phyloP scores from a whole-genome alignment of 306 rosid species.

The Echinosophora koreensis region DNA sequence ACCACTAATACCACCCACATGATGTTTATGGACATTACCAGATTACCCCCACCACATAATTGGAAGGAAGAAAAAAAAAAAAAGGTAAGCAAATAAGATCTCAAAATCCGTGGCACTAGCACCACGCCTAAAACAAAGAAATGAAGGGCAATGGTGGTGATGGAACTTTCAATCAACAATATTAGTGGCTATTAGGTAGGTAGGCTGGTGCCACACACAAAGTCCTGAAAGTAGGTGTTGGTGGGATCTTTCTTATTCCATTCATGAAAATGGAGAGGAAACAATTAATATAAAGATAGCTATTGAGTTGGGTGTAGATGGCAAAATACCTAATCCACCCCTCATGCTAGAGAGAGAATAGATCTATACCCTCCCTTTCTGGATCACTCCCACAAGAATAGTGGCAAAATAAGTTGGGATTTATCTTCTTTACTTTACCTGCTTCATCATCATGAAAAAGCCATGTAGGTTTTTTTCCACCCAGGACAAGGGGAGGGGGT shows the following conservation, averaged over 20 bases:
- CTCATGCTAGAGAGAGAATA: slow-evolving; percentile 18
- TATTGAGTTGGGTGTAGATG: slow-evolving; percentile 29
- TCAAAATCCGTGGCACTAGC: slow-evolving; percentile 28
- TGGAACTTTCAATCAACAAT: slow-evolving; percentile 49
- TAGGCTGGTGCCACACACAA: slow-evolving; percentile 52
- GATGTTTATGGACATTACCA: slow-evolving; percentile 1
- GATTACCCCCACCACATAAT: slow-evolving; percentile 1
- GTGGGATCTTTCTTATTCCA: slow-evolving; percentile 56
- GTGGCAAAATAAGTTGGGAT: background rate
- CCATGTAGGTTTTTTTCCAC: slow-evolving; percentile 49
- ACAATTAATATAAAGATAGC: slow-evolving; percentile 44
- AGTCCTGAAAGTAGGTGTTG: slow-evolving; percentile 68
- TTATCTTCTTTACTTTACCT: slow-evolving; percentile 46
- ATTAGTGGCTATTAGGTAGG: slow-evolving; percentile 52
- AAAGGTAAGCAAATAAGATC: background rate
- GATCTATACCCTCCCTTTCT: slow-evolving; percentile 17
- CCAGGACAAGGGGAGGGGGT: slow-evolving; percentile 36
- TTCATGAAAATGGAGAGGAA: slow-evolving; percentile 41
- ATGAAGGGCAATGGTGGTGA: slow-evolving; percentile 25
- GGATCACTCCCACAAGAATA: slow-evolving; percentile 32
- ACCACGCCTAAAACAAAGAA: background rate
- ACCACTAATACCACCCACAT: slow-evolving; percentile 13
- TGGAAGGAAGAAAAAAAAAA: background rate
- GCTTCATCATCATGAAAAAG: slow-evolving; percentile 54
- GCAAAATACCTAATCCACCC: slow-evolving; percentile 45